Base-by-base conservation (phyloP, 1,284 basidiomycete genomes). In the Ustilago trichophora region DNA sequence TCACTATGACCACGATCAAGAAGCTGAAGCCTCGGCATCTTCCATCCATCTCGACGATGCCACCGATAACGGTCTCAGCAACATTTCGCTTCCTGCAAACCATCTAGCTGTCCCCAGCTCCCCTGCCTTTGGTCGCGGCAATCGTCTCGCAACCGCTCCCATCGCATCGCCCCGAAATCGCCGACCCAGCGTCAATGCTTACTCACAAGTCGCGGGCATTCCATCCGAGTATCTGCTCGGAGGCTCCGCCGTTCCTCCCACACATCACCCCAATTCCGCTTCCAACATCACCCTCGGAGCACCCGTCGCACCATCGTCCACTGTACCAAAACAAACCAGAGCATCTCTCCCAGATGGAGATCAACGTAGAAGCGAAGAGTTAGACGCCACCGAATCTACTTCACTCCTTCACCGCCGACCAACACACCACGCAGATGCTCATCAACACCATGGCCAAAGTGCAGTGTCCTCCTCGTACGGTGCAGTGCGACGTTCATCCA, bases 181-280 rank as follows among this genome's bases (percentile, higher is more conserved):
- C 5, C 52, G 62, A 13, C 36, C 62, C 5, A 65, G 62, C 34
- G 53, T 58, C 42, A 71, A 71, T n/a, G 67, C 67, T 4, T 60
- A 60, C n/a, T 22, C 56, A 5, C 56, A 65, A 21, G 35, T 71
- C 13, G 67, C 51, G 1, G 67, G 67, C n/a, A 66, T 71, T 22
- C 67, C 67, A 3, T 71, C 67, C 33, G 57, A 62, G 35, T 66
- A 65, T 27, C 35, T 71, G 12, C 67, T 71, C n/a, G 67, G 67
- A 6, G 67, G 67, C 12, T 44, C 67, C 3, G 62, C 67, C 26
- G 33, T 54, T 9, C 62, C 67, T 2, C 62, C 62, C 2, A 56
- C 53, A 18, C 53, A 64, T 40, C 48, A 37, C 35, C 18, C 53
- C 8, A 41, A 31, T 27, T 11, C 44, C 4, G 44, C 63, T 13